A percentile compares a stretch with the other conserved stretches of the same genome.
These are phyloP conservation scores for Sporothrix luriei DNA, from an alignment of 2,329 filamentous ascomycete genomes.

Conservation along the genomic window DNA sequence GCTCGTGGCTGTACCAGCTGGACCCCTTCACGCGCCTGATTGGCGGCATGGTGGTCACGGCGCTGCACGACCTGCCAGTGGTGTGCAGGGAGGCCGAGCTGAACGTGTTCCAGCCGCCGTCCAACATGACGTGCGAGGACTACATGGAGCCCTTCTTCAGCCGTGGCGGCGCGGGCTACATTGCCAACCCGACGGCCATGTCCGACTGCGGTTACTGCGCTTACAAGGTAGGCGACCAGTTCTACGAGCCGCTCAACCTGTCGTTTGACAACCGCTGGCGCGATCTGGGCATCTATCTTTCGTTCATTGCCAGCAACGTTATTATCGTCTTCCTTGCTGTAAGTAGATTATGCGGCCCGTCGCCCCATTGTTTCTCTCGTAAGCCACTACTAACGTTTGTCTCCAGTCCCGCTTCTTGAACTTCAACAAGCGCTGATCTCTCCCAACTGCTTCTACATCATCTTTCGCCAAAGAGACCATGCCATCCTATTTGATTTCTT, in stretches of 20 bases:
- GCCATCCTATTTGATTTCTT: background rate
- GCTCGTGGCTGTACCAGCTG: slow-evolving; percentile 78
- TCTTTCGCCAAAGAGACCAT: background rate
- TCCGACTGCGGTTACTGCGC: slow-evolving; percentile 78
- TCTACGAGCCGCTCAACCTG: slow-evolving; percentile 69
- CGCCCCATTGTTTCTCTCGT: too few relatives aligned
- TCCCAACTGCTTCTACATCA: background rate
- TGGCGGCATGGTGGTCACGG: slow-evolving; percentile 76
- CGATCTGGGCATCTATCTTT: slow-evolving; percentile 75
- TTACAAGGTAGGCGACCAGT: slow-evolving; percentile 77
- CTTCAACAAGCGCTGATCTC: slow-evolving; percentile 51
- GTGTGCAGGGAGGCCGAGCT: slow-evolving; percentile 63
- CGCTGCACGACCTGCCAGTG: slow-evolving; percentile 68
- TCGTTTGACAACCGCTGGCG: slow-evolving; percentile 72
- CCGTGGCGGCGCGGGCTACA: slow-evolving; percentile 69
- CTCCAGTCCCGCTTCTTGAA: slow-evolving; percentile 55
- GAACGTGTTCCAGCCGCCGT: slow-evolving; percentile 68
- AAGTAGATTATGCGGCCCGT: slow-evolving; percentile 40
- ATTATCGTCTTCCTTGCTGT: slow-evolving; percentile 60
- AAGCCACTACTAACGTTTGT: slow-evolving; percentile 19
- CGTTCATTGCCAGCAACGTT: slow-evolving; percentile 77
- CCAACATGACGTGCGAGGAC: slow-evolving; percentile 67
- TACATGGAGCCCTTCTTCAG: slow-evolving; percentile 76
- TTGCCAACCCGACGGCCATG: slow-evolving; percentile 65
- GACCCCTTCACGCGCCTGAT: slow-evolving; percentile 83